These are phyloP conservation scores for Mucor mucedo DNA, from an alignment of 371 early-diverging fungal species.

Conservation along the genomic window DNA sequence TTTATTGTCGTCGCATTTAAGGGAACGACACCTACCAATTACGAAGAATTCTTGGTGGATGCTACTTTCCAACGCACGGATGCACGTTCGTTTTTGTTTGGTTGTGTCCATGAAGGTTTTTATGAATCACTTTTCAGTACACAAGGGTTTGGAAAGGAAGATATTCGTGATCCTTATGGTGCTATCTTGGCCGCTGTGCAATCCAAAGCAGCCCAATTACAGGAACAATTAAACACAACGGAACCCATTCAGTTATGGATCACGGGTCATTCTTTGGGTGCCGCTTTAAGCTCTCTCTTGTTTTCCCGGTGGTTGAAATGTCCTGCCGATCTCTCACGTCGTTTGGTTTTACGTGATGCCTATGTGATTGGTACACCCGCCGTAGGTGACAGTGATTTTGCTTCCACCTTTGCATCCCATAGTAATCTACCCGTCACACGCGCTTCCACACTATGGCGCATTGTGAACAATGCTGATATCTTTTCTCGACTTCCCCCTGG, in stretches of 20 bases:
- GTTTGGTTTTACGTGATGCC: conserved; percentile 39
- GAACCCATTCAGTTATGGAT: conserved; percentile 56
- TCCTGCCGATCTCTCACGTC: conserved; percentile 31
- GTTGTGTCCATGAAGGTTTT: conserved; percentile 46
- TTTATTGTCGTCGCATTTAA: conserved; percentile 51
- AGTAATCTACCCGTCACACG: conserved; percentile 29
- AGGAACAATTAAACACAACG: conserved; percentile 24
- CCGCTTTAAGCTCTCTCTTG: conserved; percentile 49
- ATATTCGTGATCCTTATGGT: conserved; percentile 50
- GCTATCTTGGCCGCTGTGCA: conserved; percentile 48
- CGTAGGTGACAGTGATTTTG: conserved; percentile 50
- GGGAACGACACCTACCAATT: conserved; percentile 46
- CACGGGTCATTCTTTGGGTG: conserved; percentile 59
- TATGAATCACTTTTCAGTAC: conserved; percentile 41
- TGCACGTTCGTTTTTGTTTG: conserved; percentile 40
- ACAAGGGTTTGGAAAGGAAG: conserved; percentile 22
- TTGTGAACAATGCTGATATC: conserved; percentile 40
- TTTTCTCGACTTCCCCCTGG: conserved; percentile 39
- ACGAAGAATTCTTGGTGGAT: conserved; percentile 52
- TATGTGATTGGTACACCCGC: conserved; percentile 52
- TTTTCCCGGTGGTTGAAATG: conserved; percentile 51
- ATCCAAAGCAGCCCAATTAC: conserved; percentile 32
- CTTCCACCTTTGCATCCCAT: conserved; percentile 38
- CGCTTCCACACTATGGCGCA: conserved; percentile 37
- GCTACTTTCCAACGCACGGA: conserved; percentile 42